Percentiles rank a stretch among this genome's conserved stretches.
Evolutionary conservation across 345 rosid genomes (phyloP).

Genomic region (Dimocarpus longan): DNA sequence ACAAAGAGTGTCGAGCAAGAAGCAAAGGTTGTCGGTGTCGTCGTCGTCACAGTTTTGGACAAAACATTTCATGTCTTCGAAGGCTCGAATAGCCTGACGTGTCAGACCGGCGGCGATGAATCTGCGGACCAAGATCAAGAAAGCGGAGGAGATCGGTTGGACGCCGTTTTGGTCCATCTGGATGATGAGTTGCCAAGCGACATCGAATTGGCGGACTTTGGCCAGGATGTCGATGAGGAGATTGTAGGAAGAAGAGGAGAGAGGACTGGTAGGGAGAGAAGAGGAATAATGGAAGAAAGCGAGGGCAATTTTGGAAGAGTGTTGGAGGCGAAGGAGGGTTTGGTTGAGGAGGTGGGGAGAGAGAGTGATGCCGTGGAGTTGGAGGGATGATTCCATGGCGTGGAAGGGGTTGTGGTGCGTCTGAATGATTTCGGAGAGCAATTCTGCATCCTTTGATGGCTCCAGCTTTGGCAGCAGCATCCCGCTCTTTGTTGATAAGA

Average conservation of each 20-base stretch:
- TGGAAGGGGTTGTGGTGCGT: slow-evolving; percentile 88
- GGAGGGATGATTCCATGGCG: slow-evolving; percentile 75
- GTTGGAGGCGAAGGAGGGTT: slow-evolving; percentile 85
- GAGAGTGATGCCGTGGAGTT: slow-evolving; percentile 73
- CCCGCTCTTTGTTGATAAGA: slow-evolving; percentile 22
- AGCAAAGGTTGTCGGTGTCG: slow-evolving; percentile 41
- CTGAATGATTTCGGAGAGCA: slow-evolving; percentile 63
- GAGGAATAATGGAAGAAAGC: slow-evolving; percentile 58
- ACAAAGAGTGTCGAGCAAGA: slow-evolving; percentile 74
- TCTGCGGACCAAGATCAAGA: slow-evolving; percentile 69
- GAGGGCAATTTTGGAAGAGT: slow-evolving; percentile 70
- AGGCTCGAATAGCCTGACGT: slow-evolving; percentile 81
- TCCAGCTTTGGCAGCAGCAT: slow-evolving; percentile 47
- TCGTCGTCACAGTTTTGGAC: slow-evolving; percentile 25
- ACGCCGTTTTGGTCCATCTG: slow-evolving; percentile 55
- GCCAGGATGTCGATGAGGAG: slow-evolving; percentile 74
- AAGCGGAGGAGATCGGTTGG: slow-evolving; percentile 52
- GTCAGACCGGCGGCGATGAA: slow-evolving; percentile 79
- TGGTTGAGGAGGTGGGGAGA: slow-evolving; percentile 63
- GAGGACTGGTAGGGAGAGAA: slow-evolving; percentile 46
- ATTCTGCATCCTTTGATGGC: slow-evolving; percentile 70
- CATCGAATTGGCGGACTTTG: slow-evolving; percentile 78
- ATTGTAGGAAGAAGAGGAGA: slow-evolving; percentile 44
- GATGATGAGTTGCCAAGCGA: slow-evolving; percentile 67
- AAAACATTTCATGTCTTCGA: slow-evolving; percentile 69